Conservation (phyloP, 768 basidiomycete species). For the Lactarius pseudohatsudake region DNA sequence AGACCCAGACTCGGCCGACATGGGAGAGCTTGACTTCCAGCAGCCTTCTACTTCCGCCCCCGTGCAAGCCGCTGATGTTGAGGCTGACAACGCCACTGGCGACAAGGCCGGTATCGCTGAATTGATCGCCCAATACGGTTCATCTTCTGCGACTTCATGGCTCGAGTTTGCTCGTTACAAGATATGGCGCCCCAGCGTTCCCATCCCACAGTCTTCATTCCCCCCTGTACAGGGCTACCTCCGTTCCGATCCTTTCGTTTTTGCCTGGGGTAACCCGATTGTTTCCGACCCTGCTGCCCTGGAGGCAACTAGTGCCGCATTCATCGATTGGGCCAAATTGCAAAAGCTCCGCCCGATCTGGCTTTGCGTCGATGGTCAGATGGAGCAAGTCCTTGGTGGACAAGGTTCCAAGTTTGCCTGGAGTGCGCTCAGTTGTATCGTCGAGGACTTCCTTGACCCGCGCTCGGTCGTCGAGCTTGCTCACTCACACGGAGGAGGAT, state of each 20-base stretch:
- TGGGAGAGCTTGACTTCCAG: constrained; percentile 20
- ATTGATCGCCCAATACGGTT: constrained; percentile 64
- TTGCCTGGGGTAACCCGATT: constrained; percentile 34
- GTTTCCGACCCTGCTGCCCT: constrained; percentile 36
- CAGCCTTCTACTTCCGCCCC: constrained; percentile 10
- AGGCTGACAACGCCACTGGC: constrained; percentile 16
- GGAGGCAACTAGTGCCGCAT: constrained; percentile 49
- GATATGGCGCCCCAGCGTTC: constrained; percentile 60
- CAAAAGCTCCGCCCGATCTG: constrained; percentile 56
- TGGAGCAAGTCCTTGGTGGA: constrained; percentile 52
- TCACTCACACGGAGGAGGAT: constrained; percentile 29
- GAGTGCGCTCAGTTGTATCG: constrained; percentile 61
- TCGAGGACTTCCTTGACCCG: constrained; percentile 54
- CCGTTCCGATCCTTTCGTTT: constrained; percentile 42
- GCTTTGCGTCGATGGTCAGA: constrained; percentile 54
- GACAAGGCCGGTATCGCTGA: constrained; percentile 26
- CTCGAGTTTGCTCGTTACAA: constrained; percentile 51
- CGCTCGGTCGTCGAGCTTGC: constrained; percentile 47
- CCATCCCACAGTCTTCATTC: constrained; percentile 52
- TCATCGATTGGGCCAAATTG: constrained; percentile 38
- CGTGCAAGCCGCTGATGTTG: constrained; percentile 6
- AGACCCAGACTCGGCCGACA: constrained; percentile 1
- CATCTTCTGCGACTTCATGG: constrained; percentile 70
- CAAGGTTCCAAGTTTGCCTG: constrained; percentile 46
- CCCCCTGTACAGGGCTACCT: constrained; percentile 67